Conservation (phyloP, 2,329 filamentous ascomycete genomes). For the Nannizzia gypsea region DNA sequence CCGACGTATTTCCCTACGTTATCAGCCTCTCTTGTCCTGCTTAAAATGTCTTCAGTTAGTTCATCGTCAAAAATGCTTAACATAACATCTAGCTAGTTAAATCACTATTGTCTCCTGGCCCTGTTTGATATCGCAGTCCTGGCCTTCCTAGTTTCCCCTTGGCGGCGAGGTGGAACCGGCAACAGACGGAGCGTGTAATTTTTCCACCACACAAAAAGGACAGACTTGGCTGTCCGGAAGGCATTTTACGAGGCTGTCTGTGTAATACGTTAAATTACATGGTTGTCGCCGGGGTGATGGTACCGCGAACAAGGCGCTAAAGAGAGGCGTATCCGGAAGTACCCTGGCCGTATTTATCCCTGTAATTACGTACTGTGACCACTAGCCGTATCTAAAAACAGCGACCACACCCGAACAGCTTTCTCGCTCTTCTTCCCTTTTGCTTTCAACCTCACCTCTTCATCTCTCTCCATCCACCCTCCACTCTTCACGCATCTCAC, state of each 20-base stretch:
- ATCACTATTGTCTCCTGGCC: not conserved
- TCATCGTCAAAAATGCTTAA: too few relatives aligned
- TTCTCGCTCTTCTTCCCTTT: constrained; percentile 21
- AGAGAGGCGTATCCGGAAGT: not conserved
- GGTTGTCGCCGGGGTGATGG: not conserved
- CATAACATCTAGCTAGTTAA: too few relatives aligned
- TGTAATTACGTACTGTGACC: constrained; percentile 7
- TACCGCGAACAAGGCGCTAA: not conserved
- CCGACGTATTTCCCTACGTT: not conserved
- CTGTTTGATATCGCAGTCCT: not conserved
- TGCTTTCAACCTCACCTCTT: constrained; percentile 20
- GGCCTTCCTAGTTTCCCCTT: not conserved
- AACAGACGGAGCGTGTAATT: constrained; percentile 7
- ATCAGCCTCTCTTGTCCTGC: too few relatives aligned
- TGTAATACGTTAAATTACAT: not conserved
- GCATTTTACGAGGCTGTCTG: not conserved
- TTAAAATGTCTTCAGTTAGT: too few relatives aligned
- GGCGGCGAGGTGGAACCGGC: not conserved
- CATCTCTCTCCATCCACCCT: constrained; percentile 26
- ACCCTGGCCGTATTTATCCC: constrained; percentile 1
- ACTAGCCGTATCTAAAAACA: constrained; percentile 9
- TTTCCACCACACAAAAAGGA: constrained; percentile 7
- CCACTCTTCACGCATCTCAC: constrained; percentile 36
- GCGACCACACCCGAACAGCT: constrained; percentile 14
- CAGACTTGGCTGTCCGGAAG: not conserved